Evolutionary conservation across 2,329 filamentous ascomycete species (phyloP), one percentile per base, ranked within the genome.

Genomic region (Pezicula radicicola): DNA sequence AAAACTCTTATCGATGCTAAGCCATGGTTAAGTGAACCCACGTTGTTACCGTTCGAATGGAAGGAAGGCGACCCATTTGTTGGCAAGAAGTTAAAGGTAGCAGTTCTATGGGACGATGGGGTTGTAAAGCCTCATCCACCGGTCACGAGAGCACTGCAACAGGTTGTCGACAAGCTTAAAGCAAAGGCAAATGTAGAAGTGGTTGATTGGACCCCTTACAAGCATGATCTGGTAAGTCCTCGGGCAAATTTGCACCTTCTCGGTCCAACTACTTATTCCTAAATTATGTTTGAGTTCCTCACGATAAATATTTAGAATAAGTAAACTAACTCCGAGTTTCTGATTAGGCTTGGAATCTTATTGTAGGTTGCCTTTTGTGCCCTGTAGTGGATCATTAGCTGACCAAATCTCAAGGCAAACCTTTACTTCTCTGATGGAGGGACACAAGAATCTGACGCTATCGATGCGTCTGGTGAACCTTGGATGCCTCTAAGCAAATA

Each of bases 91-190:
- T 66, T 87, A 6, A 83, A 79, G 59, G 72, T 89, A n/a, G 85
- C 76, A 0, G 73, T 84, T 1, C 67, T 85, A 43, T 77, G 78
- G 72, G 74, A 81, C 65, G 83, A 87, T 53, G 79, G 76, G 0
- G 72, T 85, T 10, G 79, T 85, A 0, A 75, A 72, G 56, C 81
- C 81, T 1, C 82, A 84, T 53, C 83, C 83, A 0, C 83, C 83
- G 0, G 73, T 85, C 36, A 68, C 69, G 1, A 69, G 84, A 39
- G 84, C 83, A 1, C 61, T 89, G 37, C 70, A 72, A 48, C 75
- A 81, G 48, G 74, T 81, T 0, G 77, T 77, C 0, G 73, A 75
- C 12, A 78, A 78, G 63, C 57, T 87, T 52, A 71, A 66, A 30
- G 50, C 69, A 60, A 56, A 68, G 54, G 52, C 70, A 53, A 72